These are phyloP conservation scores for Neonectria coccinea DNA, from an alignment of 2,329 filamentous ascomycete species.

Conservation along the genomic window DNA sequence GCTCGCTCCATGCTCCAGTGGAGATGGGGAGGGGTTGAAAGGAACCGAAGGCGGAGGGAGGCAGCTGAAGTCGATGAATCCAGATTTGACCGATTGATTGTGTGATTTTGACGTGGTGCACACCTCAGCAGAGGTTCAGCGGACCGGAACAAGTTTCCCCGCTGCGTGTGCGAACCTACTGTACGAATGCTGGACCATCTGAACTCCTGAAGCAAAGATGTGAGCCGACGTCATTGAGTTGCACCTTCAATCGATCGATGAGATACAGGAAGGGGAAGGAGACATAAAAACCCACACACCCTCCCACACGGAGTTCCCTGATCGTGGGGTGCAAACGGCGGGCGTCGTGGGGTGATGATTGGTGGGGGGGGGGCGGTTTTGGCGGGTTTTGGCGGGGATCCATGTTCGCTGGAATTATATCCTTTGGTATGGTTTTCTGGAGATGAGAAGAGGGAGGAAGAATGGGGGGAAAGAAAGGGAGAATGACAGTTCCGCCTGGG, in stretches of 20 bases:
- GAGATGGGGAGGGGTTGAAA: background rate
- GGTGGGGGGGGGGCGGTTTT: background rate
- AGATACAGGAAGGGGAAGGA: background rate
- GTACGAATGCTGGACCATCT: background rate
- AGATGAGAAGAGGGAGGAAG: background rate
- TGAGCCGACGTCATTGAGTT: slow-evolving; percentile 5
- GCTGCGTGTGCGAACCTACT: background rate
- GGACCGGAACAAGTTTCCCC: background rate
- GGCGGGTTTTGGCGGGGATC: background rate
- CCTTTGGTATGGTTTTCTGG: too few species aligned
- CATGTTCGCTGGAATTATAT: background rate
- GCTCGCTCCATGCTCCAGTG: background rate
- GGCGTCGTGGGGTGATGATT: slow-evolving; percentile 4
- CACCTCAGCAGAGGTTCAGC: background rate
- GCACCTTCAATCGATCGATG: slow-evolving; percentile 6
- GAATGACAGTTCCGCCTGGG: background rate
- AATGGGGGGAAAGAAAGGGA: background rate
- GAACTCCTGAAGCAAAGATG: background rate
- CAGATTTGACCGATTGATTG: background rate
- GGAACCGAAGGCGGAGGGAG: background rate
- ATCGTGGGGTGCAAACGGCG: slow-evolving; percentile 8
- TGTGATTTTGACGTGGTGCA: slow-evolving; percentile 1
- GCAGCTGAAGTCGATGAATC: background rate
- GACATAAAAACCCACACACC: background rate
- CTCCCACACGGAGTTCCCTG: background rate